phyloP scores from a whole-genome alignment of 768 basidiomycete genomes.

The Collybia sordida region DNA sequence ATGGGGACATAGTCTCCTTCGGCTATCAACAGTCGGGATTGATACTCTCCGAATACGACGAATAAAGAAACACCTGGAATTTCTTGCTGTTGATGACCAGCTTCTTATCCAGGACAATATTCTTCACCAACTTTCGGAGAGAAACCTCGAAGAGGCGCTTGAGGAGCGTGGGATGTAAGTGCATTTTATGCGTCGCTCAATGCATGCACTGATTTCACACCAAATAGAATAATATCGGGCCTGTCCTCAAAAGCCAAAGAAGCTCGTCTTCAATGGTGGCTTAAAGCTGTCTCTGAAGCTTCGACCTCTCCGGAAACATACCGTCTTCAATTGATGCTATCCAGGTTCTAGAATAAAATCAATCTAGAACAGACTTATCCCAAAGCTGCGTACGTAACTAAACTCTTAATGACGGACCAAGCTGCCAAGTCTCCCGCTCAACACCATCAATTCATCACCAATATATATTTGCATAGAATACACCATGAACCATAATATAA shows the following conservation, averaged over 20 bases:
- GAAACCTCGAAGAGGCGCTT: constrained; percentile 64
- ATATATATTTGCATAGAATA: too few species aligned
- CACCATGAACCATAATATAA: constrained; percentile 4
- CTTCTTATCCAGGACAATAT: constrained; percentile 53
- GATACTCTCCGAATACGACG: constrained; percentile 42
- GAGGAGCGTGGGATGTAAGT: constrained; percentile 79
- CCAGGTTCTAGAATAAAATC: constrained; percentile 1
- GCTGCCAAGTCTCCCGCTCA: too few species aligned
- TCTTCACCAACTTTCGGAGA: constrained; percentile 42
- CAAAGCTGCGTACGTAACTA: too few species aligned
- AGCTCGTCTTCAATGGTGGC: constrained; percentile 62
- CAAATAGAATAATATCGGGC: constrained; percentile 34
- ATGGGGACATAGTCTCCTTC: constrained; percentile 28
- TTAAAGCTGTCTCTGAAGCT: constrained; percentile 43
- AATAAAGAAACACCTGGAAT: constrained; percentile 39
- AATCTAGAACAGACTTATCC: constrained; percentile 12
- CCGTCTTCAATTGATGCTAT: constrained; percentile 32
- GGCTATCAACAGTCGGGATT: constrained; percentile 44
- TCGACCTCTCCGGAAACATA: constrained; percentile 31
- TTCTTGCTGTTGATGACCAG: constrained; percentile 62
- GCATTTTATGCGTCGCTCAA: background rate
- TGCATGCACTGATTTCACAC: background rate
- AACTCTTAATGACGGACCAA: too few species aligned
- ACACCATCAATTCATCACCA: background rate
- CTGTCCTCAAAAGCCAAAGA: constrained; percentile 44